These are phyloP conservation scores for Mortierella claussenii DNA, from an alignment of 192 early-diverging fungal species.

Conservation along the genomic window DNA sequence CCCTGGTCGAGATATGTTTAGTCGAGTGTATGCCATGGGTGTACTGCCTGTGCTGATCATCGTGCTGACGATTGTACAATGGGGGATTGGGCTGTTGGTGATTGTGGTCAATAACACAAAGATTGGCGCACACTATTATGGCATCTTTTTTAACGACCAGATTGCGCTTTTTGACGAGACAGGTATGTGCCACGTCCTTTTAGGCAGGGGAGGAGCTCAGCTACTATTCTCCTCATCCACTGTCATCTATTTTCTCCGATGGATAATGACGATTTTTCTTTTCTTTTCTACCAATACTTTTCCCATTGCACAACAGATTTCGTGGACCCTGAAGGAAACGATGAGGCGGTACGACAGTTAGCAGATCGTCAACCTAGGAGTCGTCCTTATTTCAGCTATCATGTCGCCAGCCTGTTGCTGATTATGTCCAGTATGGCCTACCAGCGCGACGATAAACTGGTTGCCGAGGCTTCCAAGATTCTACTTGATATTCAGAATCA, in stretches of 20 bases:
- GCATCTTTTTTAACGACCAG: slow-evolving; percentile 25
- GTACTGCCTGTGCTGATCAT: slow-evolving; percentile 30
- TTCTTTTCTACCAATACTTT: no score
- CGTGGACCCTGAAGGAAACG: slow-evolving; percentile 43
- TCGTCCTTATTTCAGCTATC: slow-evolving; percentile 37
- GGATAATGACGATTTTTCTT: no score
- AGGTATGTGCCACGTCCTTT: no score
- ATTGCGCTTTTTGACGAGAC: slow-evolving; percentile 41
- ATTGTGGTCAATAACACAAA: slow-evolving; percentile 23
- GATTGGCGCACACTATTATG: slow-evolving; percentile 13
- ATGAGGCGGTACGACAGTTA: slow-evolving; percentile 32
- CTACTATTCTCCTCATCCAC: not conserved
- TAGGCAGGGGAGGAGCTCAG: not conserved
- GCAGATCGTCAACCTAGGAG: not conserved
- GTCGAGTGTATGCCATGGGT: slow-evolving; percentile 35
- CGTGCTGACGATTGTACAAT: slow-evolving; percentile 23
- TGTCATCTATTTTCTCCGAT: no score
- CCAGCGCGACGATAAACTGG: slow-evolving; percentile 57
- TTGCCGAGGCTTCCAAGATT: slow-evolving; percentile 54
- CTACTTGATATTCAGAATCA: slow-evolving; percentile 14
- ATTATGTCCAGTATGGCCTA: slow-evolving; percentile 60
- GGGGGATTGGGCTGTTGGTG: slow-evolving; percentile 29
- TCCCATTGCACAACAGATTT: slow-evolving; percentile 21
- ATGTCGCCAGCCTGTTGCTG: slow-evolving; percentile 59
- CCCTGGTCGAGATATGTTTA: slow-evolving; percentile 30